Evolutionary conservation across 768 basidiomycete genomes (phyloP).

Genomic region (Candolleomyces eurysporus): DNA sequence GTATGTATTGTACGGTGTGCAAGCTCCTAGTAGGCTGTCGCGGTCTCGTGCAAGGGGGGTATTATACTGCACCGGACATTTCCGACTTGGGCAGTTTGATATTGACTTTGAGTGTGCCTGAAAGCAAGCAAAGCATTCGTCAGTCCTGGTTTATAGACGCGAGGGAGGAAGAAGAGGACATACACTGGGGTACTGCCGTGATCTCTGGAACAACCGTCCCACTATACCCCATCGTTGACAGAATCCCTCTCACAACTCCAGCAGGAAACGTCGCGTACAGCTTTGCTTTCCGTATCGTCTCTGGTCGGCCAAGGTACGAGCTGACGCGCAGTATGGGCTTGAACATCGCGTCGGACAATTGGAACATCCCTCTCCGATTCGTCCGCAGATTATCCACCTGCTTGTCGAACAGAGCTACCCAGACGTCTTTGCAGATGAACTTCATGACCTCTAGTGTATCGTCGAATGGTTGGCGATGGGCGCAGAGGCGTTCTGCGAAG

Average conservation of each 20-base stretch:
- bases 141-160: background rate
- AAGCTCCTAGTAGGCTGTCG: too few relatives aligned
- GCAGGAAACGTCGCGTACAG: conserved; percentile 81
- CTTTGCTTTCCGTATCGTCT: conserved; percentile 65
- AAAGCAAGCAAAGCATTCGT: background rate
- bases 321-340: conserved; percentile 73
- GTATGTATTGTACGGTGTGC: too few relatives aligned
- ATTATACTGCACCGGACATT: background rate
- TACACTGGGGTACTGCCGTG: conserved; percentile 82
- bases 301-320: conserved; percentile 75
- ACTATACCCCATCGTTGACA: conserved; percentile 74
- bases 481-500: conserved; percentile 79
- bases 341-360: conserved; percentile 89
- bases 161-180: background rate
- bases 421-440: conserved; percentile 96
- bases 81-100: conserved; percentile 65
- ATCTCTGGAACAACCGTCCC: conserved; percentile 79
- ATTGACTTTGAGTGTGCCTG: conserved; percentile 70
- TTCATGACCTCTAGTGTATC: conserved; percentile 91
- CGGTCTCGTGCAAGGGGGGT: conserved; percentile 5
- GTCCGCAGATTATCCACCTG: conserved; percentile 95
- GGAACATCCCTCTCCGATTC: conserved; percentile 92
- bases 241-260: conserved; percentile 82
- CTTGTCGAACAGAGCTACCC: conserved; percentile 89
- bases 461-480: conserved; percentile 69